Evolutionary conservation across 2,329 filamentous ascomycete genomes (phyloP).

Genomic region (Fusarium pseudonygamai): DNA sequence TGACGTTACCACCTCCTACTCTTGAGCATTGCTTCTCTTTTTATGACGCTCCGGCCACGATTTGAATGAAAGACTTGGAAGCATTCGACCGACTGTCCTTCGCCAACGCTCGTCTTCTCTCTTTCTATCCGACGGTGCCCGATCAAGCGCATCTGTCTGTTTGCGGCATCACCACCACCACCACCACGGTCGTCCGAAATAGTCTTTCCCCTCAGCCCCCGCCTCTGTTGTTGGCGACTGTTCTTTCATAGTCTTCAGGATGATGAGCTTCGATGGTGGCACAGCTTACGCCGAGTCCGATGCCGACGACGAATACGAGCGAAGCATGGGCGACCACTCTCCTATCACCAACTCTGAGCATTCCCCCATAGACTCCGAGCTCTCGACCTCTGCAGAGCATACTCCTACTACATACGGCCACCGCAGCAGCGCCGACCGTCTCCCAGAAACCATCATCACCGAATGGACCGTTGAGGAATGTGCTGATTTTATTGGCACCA

Average conservation of each 20-base stretch:
- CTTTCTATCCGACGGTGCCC: slow-evolving; percentile 23
- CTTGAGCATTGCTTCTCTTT: slow-evolving; percentile 8
- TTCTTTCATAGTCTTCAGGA: slow-evolving; percentile 36
- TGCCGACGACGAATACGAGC: slow-evolving; percentile 85
- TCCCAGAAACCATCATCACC: slow-evolving; percentile 79
- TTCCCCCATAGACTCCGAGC: slow-evolving; percentile 77
- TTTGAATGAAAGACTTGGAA: slow-evolving; percentile 31
- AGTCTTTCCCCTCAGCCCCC: slow-evolving; percentile 7
- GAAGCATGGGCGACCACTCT: slow-evolving; percentile 73
- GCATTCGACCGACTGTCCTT: slow-evolving; percentile 15
- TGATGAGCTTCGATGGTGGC: slow-evolving; percentile 71
- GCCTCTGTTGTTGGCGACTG: slow-evolving; percentile 19
- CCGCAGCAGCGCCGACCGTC: slow-evolving; percentile 69
- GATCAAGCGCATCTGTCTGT: slow-evolving; percentile 20
- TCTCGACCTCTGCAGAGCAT: slow-evolving; percentile 74
- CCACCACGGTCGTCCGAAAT: slow-evolving; percentile 16
- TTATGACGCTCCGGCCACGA: slow-evolving; percentile 13
- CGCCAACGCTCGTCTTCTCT: slow-evolving; percentile 10
- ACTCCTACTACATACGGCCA: slow-evolving; percentile 83
- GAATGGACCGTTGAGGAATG: slow-evolving; percentile 89
- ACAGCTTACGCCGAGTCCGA: slow-evolving; percentile 82
- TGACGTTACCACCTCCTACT: slow-evolving; percentile 10
- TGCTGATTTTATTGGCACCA: slow-evolving; percentile 83
- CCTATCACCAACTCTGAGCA: slow-evolving; percentile 75
- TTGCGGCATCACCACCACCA: slow-evolving; percentile 24